A percentile compares a stretch with the other conserved stretches of the same genome.
Evolutionary conservation across 2,329 filamentous ascomycete genomes (phyloP).

Genomic region (Nemania bipapillata): DNA sequence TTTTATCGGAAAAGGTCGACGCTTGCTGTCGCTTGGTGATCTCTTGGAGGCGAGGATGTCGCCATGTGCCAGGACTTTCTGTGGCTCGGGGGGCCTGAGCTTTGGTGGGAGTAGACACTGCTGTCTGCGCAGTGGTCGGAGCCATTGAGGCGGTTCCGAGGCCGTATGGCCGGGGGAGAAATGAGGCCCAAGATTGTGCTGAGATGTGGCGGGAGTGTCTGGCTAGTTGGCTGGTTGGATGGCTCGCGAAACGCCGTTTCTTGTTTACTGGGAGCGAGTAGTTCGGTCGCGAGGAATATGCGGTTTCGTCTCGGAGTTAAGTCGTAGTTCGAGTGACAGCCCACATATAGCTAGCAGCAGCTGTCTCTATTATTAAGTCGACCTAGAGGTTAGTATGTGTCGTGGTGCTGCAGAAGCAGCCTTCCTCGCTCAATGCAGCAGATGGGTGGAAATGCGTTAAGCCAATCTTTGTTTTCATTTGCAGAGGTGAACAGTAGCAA

Average conservation of each 20-base stretch:
- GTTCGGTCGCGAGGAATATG: not conserved
- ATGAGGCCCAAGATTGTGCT: not conserved
- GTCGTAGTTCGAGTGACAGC: slow-evolving; percentile 18
- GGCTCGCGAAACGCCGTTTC: not conserved
- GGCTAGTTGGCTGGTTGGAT: too few species aligned
- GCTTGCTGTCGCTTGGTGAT: slow-evolving; percentile 84
- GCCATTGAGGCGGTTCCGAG: slow-evolving; percentile 48
- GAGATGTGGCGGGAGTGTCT: not conserved
- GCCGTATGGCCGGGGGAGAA: not conserved
- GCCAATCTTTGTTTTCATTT: slow-evolving; percentile 31
- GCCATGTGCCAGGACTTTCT: slow-evolving; percentile 82
- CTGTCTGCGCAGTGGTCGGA: slow-evolving; percentile 49
- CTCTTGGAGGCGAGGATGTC: slow-evolving; percentile 87
- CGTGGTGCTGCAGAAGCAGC: slow-evolving; percentile 40
- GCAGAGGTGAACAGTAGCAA: slow-evolving; percentile 21
- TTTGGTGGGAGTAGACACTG: slow-evolving; percentile 56
- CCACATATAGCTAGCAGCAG: not conserved
- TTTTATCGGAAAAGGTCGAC: slow-evolving; percentile 80
- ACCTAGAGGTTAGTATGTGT: slow-evolving; percentile 37
- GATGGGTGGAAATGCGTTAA: slow-evolving; percentile 24
- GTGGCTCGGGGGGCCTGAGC: slow-evolving; percentile 48
- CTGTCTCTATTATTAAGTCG: slow-evolving; percentile 29
- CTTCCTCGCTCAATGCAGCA: slow-evolving; percentile 5
- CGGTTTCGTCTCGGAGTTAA: not conserved
- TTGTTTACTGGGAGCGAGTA: not conserved